phyloP scores from a whole-genome alignment of 305 asterid genomes.

The Fraxinus greggii region DNA sequence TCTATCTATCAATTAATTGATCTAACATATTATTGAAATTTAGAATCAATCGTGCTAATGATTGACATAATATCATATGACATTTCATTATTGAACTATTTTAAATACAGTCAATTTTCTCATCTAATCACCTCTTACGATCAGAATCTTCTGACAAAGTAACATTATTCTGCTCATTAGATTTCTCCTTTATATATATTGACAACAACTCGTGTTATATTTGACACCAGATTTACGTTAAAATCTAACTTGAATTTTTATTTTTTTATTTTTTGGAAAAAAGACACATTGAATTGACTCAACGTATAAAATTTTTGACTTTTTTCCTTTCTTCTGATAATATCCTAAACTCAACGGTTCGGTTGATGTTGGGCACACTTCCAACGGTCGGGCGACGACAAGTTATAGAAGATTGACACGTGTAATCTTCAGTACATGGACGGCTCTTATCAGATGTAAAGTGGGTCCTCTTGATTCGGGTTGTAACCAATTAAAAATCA shows the following conservation, averaged over 20 bases:
- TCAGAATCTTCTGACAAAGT: too few species aligned
- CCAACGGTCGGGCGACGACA: not conserved
- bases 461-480: not conserved
- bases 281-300: not conserved
- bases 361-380: not conserved
- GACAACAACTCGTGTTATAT: not conserved
- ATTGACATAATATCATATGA: too few species aligned
- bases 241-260: not conserved
- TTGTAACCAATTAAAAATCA: not conserved
- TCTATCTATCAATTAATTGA: too few species aligned
- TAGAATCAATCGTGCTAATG: too few species aligned
- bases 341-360: not conserved
- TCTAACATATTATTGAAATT: not conserved
- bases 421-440: not conserved
- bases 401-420: not conserved
- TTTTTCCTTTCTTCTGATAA: not conserved
- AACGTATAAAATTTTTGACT: not conserved
- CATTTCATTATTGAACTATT: too few species aligned
- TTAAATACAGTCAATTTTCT: too few species aligned
- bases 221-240: not conserved
- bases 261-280: too few species aligned
- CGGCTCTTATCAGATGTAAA: not conserved
- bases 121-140: too few species aligned
- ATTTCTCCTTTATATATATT: too few species aligned
- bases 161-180: too few species aligned